Conservation (phyloP, 2,329 filamentous ascomycete species). For the Xylariaceae sp. region DNA sequence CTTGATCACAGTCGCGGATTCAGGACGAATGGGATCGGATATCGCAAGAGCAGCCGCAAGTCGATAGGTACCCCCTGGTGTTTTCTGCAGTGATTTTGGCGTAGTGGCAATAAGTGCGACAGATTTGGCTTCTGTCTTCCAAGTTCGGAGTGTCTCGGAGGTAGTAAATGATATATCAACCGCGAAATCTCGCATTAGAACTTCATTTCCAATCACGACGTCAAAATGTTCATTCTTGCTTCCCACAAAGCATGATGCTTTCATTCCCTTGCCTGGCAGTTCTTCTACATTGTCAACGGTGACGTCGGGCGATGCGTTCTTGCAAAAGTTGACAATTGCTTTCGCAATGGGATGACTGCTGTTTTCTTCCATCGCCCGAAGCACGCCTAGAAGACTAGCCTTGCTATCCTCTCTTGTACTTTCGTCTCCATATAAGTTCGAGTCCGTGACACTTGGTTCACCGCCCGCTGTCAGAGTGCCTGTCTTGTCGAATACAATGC, state of each 20-base stretch:
- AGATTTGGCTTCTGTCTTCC: slow-evolving; percentile 64
- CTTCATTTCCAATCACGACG: slow-evolving; percentile 70
- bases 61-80: slow-evolving; percentile 35
- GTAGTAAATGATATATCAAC: slow-evolving; percentile 40
- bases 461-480: slow-evolving; percentile 75
- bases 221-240: slow-evolving; percentile 38
- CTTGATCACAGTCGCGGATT: slow-evolving; percentile 63
- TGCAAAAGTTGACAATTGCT: slow-evolving; percentile 65
- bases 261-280: slow-evolving; percentile 69
- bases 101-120: slow-evolving; percentile 57
- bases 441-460: slow-evolving; percentile 66
- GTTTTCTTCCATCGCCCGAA: slow-evolving; percentile 64
- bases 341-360: slow-evolving; percentile 74
- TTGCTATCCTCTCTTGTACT: slow-evolving; percentile 19
- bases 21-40: slow-evolving; percentile 75
- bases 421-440: slow-evolving; percentile 38
- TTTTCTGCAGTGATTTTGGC: slow-evolving; percentile 3
- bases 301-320: slow-evolving; percentile 29
- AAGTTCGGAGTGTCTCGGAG: slow-evolving; percentile 43
- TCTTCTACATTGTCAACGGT: slow-evolving; percentile 55
- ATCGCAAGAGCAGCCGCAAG: slow-evolving; percentile 70
- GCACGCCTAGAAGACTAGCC: slow-evolving; percentile 46
- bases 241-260: slow-evolving; percentile 46
- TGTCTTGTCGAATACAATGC: slow-evolving; percentile 86
- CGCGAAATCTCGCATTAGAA: slow-evolving; percentile 55